Conservation (phyloP, 352 stramenopile species). For the Pythium brachiatum region DNA sequence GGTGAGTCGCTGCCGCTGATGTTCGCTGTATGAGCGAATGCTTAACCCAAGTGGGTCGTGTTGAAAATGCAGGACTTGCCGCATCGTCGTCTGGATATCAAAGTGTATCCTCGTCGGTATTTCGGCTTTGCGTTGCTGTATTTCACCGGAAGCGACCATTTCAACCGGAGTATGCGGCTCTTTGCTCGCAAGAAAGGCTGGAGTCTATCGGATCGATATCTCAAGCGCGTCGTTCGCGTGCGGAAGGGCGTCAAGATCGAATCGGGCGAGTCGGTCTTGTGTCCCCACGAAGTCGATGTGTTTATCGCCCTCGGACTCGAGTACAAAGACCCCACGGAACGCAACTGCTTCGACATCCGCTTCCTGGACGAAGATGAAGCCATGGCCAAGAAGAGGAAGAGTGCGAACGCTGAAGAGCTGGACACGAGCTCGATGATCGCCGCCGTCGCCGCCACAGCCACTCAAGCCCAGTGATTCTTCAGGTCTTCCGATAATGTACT, state of each 20-base stretch:
- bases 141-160: conserved; percentile 91
- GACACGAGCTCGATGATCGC: neutral
- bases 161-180: conserved; percentile 85
- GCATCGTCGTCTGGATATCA: conserved; percentile 81
- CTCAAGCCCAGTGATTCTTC: neutral
- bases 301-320: conserved; percentile 82
- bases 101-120: conserved; percentile 76
- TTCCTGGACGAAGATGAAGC: conserved; percentile 78
- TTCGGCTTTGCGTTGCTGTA: conserved; percentile 88
- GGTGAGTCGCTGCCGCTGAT: conserved; percentile 26
- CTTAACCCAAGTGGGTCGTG: too few species aligned
- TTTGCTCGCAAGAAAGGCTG: conserved; percentile 81
- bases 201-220: conserved; percentile 62
- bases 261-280: conserved; percentile 70
- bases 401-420: neutral
- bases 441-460: neutral
- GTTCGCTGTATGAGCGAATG: neutral
- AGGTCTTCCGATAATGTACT: neutral
- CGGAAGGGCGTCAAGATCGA: conserved; percentile 58
- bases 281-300: conserved; percentile 76
- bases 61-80: conserved; percentile 29
- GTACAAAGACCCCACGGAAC: conserved; percentile 78
- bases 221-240: conserved; percentile 57
- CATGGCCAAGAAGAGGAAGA: conserved; percentile 38
- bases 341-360: conserved; percentile 81